phyloP scores from a whole-genome alignment of 2,329 filamentous ascomycete species.

The Hypoxylon sp. region DNA sequence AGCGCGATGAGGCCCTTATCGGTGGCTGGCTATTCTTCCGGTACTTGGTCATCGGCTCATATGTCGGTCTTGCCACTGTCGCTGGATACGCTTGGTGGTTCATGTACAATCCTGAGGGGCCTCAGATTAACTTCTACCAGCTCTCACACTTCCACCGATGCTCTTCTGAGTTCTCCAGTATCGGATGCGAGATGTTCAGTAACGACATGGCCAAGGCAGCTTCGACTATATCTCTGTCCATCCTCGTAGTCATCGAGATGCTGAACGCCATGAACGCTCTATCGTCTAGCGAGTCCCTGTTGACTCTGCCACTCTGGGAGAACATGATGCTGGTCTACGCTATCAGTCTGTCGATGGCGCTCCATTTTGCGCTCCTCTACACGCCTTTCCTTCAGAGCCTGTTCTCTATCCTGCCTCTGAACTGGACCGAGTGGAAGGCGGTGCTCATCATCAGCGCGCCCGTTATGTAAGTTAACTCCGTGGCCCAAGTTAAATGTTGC shows the following conservation, averaged over 20 bases:
- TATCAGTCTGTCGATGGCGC: slow-evolving; percentile 89
- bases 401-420: slow-evolving; percentile 91
- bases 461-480: slow-evolving; percentile 79
- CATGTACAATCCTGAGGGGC: slow-evolving; percentile 92
- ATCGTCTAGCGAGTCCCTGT: slow-evolving; percentile 91
- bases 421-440: slow-evolving; percentile 90
- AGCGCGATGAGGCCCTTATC: slow-evolving; percentile 92
- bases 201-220: slow-evolving; percentile 89
- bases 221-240: slow-evolving; percentile 91
- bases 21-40: slow-evolving; percentile 97
- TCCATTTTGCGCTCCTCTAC: slow-evolving; percentile 96
- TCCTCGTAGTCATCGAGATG: slow-evolving; percentile 98
- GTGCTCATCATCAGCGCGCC: slow-evolving; percentile 89
- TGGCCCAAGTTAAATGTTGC: neutral
- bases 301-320: slow-evolving; percentile 95
- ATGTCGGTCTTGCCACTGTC: slow-evolving; percentile 94
- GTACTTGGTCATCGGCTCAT: slow-evolving; percentile 95
- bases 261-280: slow-evolving; percentile 99
- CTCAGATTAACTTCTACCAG: slow-evolving; percentile 91
- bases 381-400: slow-evolving; percentile 87
- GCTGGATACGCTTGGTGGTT: slow-evolving; percentile 99
- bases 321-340: slow-evolving; percentile 99
- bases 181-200: slow-evolving; percentile 92
- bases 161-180: slow-evolving; percentile 84
- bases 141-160: slow-evolving; percentile 95